A percentile compares a stretch with the other conserved stretches of the same genome.
Evolutionary conservation across 2,329 filamentous ascomycete species (phyloP).

Genomic region (Amauroascus niger): DNA sequence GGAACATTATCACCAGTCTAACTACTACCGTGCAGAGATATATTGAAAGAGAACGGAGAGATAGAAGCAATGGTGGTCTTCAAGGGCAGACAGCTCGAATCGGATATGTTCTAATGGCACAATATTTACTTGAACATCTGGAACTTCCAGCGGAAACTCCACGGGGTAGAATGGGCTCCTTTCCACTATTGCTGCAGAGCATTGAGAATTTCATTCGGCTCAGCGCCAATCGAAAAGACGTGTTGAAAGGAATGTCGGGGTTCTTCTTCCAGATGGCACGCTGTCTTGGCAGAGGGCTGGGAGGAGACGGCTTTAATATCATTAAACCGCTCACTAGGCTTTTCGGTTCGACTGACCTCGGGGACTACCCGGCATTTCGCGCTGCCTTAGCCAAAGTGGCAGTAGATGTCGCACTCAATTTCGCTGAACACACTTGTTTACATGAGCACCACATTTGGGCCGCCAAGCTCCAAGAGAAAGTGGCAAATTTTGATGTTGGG

Average conservation of each 20-base stretch:
- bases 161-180: background rate
- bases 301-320: conserved; percentile 19
- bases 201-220: conserved; percentile 26
- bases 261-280: conserved; percentile 29
- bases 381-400: conserved; percentile 29
- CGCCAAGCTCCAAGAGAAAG: conserved; percentile 30
- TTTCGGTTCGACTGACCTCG: conserved; percentile 21
- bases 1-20: conserved; percentile 10
- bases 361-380: conserved; percentile 20
- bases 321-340: conserved; percentile 21
- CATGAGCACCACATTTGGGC: conserved; percentile 34
- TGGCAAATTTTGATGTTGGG: conserved; percentile 19
- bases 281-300: conserved; percentile 24
- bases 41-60: background rate
- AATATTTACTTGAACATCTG: conserved; percentile 14
- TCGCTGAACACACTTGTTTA: conserved; percentile 32
- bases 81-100: conserved; percentile 10
- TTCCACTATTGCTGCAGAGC: conserved; percentile 15
- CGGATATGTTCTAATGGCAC: conserved; percentile 16
- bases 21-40: conserved; percentile 12
- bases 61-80: background rate
- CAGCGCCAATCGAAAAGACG: conserved; percentile 25
- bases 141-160: background rate
- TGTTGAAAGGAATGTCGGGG: conserved; percentile 28
- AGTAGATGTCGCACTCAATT: conserved; percentile 33